Base-by-base conservation (phyloP, 148 eudicot species). In the Suaeda aralocaspica region DNA sequence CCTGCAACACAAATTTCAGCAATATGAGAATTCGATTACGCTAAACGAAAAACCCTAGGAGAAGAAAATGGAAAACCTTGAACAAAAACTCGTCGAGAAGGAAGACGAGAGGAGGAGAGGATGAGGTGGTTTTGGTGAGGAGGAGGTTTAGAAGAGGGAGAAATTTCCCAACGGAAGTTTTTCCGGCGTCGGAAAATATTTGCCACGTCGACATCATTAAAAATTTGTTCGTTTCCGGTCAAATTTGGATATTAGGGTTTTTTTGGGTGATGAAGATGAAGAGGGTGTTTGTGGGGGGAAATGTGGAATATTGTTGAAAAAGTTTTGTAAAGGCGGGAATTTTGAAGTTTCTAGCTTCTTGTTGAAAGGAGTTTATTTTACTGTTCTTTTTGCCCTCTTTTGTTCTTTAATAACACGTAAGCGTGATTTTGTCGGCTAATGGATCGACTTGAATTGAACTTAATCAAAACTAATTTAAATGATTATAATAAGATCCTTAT, bases 81-180 rank as follows among this genome's bases (percentile, higher is more conserved):
- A 80, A 77, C 73, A 90, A 67, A 76, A 93, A 89, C 68, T 90
- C 92, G 51, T 85, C 71, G 81, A 50, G 94, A 88, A 59, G 96
- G 89, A 28, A 93, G 79, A 31, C 66, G 74, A 61, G 85, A 88
- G 22, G 70, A 51, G 33, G 68, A 76, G 69, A 55, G 16, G 8
- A 63, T 36, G 58, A 4, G 44, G 45, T 64, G 68, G 44, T 13
- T 63, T 4, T 64, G 59, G 36, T 16, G 49, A 34, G 34, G 73
- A 3, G 65, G 34, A 29, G 50, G 80, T 45, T 69, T 45, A 7
- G 59, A 0, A 1, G 48, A 6, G 24, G 81, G 75, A 46, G 92
- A 74, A 2, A 71, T 22, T 79, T 84, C 77, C 97, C 97, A 92
- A 55, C 86, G 92, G 85, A 82, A 80, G 72, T 74, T 76, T 71